phyloP scores from a whole-genome alignment of 225 moss, liverwort and hornwort genomes.

The Polytrichum formosum region DNA sequence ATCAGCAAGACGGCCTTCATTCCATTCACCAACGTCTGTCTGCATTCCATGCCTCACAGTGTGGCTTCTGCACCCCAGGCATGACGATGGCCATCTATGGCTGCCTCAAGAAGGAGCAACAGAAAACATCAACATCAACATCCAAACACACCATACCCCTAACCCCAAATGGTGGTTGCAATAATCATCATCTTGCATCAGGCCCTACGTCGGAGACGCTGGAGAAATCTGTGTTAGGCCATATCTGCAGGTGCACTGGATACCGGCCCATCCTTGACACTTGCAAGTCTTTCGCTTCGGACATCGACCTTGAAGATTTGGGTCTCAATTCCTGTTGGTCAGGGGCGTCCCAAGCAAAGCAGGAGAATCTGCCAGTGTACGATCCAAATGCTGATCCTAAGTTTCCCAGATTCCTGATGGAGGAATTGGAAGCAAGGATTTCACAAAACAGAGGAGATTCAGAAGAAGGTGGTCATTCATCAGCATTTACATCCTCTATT shows the following conservation, averaged over 20 bases:
- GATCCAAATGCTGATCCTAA: constrained; percentile 17
- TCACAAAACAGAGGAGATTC: too few species aligned
- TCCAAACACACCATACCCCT: background rate
- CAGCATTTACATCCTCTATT: too few species aligned
- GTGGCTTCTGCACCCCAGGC: constrained; percentile 57
- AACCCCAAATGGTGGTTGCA: background rate
- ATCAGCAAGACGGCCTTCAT: constrained; percentile 20
- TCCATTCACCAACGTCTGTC: constrained; percentile 45
- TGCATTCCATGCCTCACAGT: constrained; percentile 54
- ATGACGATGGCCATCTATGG: constrained; percentile 48
- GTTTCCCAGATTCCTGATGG: constrained; percentile 32
- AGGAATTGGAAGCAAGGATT: constrained; percentile 4
- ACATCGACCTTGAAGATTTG: constrained; percentile 42
- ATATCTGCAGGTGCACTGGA: constrained; percentile 42
- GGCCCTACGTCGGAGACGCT: constrained; percentile 8
- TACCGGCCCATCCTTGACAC: constrained; percentile 42
- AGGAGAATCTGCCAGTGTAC: constrained; percentile 17
- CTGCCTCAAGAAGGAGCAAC: constrained; percentile 25
- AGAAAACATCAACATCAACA: background rate
- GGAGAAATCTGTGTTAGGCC: constrained; percentile 20
- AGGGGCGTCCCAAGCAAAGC: constrained; percentile 6
- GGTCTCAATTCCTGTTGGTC: constrained; percentile 39
- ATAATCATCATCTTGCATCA: background rate
- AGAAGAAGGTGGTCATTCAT: too few species aligned
- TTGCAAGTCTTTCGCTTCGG: constrained; percentile 44